Percentiles rank a stretch among this genome's conserved stretches.
These are phyloP conservation scores for Fusarium albidum DNA, from an alignment of 2,329 filamentous ascomycete species.

Conservation along the genomic window DNA sequence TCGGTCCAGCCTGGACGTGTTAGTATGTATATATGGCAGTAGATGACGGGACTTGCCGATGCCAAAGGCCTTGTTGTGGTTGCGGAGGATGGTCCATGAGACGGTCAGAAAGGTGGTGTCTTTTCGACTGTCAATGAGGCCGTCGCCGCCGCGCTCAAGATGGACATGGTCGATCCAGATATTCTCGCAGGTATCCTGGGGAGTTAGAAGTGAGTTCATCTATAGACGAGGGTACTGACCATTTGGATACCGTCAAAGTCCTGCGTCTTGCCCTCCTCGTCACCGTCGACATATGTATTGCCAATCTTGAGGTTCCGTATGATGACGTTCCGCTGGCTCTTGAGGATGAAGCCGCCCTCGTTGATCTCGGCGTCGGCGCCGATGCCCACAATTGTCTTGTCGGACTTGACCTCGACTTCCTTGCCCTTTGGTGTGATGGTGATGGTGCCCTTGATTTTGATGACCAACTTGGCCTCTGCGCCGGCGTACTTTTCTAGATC, in stretches of 20 bases:
- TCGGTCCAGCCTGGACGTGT: slow-evolving; percentile 36
- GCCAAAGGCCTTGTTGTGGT: slow-evolving; percentile 40
- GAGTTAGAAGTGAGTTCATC: background rate
- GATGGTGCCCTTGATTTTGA: slow-evolving; percentile 36
- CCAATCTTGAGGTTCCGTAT: slow-evolving; percentile 38
- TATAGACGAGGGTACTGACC: background rate
- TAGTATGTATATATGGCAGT: background rate
- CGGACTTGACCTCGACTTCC: slow-evolving; percentile 32
- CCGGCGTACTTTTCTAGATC: slow-evolving; percentile 36
- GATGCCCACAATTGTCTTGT: slow-evolving; percentile 40
- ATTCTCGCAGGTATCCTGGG: slow-evolving; percentile 29
- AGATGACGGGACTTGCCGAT: slow-evolving; percentile 27
- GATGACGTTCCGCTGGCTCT: slow-evolving; percentile 35
- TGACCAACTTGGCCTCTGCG: slow-evolving; percentile 32
- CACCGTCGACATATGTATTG: slow-evolving; percentile 26
- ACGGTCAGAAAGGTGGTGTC: slow-evolving; percentile 39
- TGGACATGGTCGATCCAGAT: slow-evolving; percentile 41
- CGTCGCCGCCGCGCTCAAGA: slow-evolving; percentile 36
- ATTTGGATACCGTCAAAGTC: slow-evolving; percentile 39
- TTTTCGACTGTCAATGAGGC: slow-evolving; percentile 37
- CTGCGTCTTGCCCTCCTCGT: slow-evolving; percentile 36
- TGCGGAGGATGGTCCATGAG: slow-evolving; percentile 36
- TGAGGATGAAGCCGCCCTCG: slow-evolving; percentile 33
- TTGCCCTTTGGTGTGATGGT: slow-evolving; percentile 33
- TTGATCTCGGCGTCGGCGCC: slow-evolving; percentile 34